A percentile compares a stretch with the other conserved stretches of the same genome.
These are phyloP conservation scores for Teratosphaeria zuluensis DNA, from an alignment of 2,329 filamentous ascomycete genomes.

Conservation along the genomic window DNA sequence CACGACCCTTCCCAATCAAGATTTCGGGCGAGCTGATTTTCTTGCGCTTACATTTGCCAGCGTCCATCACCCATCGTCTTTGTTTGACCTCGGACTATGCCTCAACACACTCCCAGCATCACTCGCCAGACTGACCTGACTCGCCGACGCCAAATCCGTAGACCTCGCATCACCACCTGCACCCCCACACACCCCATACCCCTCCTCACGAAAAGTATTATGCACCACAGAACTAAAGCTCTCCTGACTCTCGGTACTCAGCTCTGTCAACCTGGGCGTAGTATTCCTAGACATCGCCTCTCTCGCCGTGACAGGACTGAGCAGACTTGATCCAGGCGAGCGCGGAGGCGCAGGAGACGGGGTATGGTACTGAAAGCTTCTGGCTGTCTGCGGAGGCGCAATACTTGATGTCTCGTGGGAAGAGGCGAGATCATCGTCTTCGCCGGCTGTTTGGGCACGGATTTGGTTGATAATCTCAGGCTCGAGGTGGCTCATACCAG, in stretches of 20 bases:
- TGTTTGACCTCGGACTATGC: constrained; percentile 2
- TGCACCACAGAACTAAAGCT: constrained; percentile 19
- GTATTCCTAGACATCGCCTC: constrained; percentile 11
- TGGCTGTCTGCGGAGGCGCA: not conserved
- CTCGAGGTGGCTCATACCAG: constrained; percentile 59
- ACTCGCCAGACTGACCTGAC: constrained; percentile 14
- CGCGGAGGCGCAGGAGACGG: constrained; percentile 6
- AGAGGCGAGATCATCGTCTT: constrained; percentile 1
- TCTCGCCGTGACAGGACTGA: constrained; percentile 20
- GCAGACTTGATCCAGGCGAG: constrained; percentile 13
- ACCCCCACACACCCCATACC: not conserved
- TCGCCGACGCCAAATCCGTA: constrained; percentile 8
- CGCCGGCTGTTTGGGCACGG: constrained; percentile 21
- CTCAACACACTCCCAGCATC: constrained; percentile 20
- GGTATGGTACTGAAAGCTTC: constrained; percentile 4
- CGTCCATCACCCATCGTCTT: not conserved
- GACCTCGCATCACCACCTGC: not conserved
- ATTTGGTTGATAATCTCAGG: constrained; percentile 40
- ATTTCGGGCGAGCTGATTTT: no score
- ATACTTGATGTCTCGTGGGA: not conserved
- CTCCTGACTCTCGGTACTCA: constrained; percentile 12
- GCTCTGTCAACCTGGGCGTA: constrained; percentile 14
- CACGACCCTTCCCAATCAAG: no score
- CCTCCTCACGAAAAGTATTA: constrained; percentile 1
- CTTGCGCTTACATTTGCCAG: not conserved